Base-by-base conservation (phyloP, 495 filamentous ascomycete genomes). In the Penicillium maclennaniae region DNA sequence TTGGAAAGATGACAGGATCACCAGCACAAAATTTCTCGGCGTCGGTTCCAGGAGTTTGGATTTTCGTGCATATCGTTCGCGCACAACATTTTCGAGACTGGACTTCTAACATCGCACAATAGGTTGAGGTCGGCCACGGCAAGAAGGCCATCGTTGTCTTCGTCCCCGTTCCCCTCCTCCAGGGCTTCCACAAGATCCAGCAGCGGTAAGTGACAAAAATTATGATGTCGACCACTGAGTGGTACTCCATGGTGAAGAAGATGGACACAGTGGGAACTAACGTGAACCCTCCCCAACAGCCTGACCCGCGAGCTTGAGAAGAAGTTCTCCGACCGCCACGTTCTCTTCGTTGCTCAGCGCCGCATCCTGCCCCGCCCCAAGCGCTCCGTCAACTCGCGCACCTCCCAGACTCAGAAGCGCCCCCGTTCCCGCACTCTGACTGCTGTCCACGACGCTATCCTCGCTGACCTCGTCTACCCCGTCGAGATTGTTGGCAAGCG, bases 111-210 rank as follows among this genome's bases (percentile, higher is more conserved):
- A 61, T 60, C 52, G 43, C 27, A 45, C 65, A 69, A 70, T 77
- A 96, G 93, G 89, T 98, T 79, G 93, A 98, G 82, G 93, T 97
- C 77, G 92, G 92, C 80, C 91, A 96, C 80, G 93, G 93, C 85
- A 96, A 95, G 84, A 98, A 98, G 84, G 93, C 93, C 64, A 97
- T 98, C 79, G 90, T 97, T 80, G 90, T 98, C 86, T 98, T 98
- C 86, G 92, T 98, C 83, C 93, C 93, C 69, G 95, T 98, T 70
- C 93, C 93, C 71, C 86, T 92, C 70, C 88, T 98, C 68, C 79
- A 82, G 69, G 87, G 87, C 69, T 97, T 96, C 87, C 93, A 97
- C 84, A 88, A 91, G 69, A 89, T 95, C 71, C 93, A 98, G 85
- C 93, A 97, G 83, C 91, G 93, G 93, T 98, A 89, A 79, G 53